Evolutionary conservation across 106 monocot species (phyloP).

Genomic region (Dioscorea dumetorum): DNA sequence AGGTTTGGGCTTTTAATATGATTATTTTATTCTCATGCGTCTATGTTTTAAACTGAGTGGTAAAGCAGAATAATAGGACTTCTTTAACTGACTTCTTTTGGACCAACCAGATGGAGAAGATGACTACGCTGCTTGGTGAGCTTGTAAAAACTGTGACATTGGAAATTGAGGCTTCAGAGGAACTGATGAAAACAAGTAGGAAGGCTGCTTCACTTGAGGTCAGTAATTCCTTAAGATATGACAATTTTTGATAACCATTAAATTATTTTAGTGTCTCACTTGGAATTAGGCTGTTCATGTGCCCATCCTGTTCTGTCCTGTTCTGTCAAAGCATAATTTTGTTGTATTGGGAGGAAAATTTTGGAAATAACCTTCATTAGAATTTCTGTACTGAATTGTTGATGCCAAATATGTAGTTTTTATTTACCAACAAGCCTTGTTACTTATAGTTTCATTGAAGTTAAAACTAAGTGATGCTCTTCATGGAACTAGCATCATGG

Average conservation of each 20-base stretch:
- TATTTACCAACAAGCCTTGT: not conserved
- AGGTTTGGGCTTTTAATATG: constrained; percentile 11
- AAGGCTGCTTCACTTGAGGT: constrained; percentile 17
- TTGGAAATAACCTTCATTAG: no score
- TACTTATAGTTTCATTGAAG: not conserved
- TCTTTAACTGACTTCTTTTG: not conserved
- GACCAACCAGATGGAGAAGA: constrained; percentile 15
- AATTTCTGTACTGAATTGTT: no score
- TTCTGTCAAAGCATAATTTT: no score
- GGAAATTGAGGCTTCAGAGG: constrained; percentile 30
- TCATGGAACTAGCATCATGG: no score
- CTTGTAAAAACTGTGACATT: constrained; percentile 11
- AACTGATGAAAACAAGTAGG: constrained; percentile 18
- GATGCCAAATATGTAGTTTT: no score
- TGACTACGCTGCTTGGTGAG: constrained; percentile 15
- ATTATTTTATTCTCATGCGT: not conserved
- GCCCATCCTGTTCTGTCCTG: not conserved
- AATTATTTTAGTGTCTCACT: not conserved
- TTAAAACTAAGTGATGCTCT: no score
- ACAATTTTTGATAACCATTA: not conserved
- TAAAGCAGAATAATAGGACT: not conserved
- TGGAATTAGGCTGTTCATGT: not conserved
- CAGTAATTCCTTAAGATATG: not conserved
- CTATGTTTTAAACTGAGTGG: not conserved
- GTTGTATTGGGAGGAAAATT: no score